phyloP scores from a whole-genome alignment of 1,284 basidiomycete species.

The Pseudozyma thailandica region DNA sequence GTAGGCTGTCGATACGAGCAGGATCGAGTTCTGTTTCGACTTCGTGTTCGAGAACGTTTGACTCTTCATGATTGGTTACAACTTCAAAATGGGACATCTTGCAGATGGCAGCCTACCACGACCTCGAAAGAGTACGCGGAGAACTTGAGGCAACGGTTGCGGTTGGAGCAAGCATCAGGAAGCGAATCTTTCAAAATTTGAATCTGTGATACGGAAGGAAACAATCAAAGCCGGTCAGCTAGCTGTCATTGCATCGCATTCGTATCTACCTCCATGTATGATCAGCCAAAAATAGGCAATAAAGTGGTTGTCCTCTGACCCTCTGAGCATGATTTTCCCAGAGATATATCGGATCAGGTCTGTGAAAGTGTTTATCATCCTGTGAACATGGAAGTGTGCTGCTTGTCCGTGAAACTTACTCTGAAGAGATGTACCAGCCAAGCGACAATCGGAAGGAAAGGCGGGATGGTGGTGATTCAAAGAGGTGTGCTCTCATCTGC shows the following conservation, averaged over 20 bases:
- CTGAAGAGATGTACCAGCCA: background rate
- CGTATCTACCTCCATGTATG: constrained; percentile 6
- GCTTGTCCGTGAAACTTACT: background rate
- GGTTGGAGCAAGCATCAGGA: constrained; percentile 26
- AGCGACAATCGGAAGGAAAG: background rate
- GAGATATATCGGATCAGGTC: constrained; percentile 54
- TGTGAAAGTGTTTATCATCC: constrained; percentile 53
- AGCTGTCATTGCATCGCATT: background rate
- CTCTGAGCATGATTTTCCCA: constrained; percentile 41
- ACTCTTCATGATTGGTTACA: background rate
- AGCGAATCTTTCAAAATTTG: background rate
- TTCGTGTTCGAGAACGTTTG: constrained; percentile 1
- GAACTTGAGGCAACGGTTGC: constrained; percentile 13
- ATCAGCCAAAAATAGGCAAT: constrained; percentile 54
- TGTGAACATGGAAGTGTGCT: constrained; percentile 17
- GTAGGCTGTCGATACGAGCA: constrained; percentile 15
- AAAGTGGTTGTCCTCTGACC: constrained; percentile 53
- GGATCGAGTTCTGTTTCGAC: background rate
- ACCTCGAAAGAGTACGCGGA: constrained; percentile 40
- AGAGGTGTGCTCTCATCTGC: background rate
- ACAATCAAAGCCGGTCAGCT: constrained; percentile 12
- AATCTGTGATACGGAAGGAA: constrained; percentile 5
- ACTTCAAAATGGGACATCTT: constrained; percentile 35
- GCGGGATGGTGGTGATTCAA: background rate
- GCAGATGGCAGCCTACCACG: constrained; percentile 31